phyloP scores from a whole-genome alignment of 768 basidiomycete species.

The Rhodotorula toruloides region DNA sequence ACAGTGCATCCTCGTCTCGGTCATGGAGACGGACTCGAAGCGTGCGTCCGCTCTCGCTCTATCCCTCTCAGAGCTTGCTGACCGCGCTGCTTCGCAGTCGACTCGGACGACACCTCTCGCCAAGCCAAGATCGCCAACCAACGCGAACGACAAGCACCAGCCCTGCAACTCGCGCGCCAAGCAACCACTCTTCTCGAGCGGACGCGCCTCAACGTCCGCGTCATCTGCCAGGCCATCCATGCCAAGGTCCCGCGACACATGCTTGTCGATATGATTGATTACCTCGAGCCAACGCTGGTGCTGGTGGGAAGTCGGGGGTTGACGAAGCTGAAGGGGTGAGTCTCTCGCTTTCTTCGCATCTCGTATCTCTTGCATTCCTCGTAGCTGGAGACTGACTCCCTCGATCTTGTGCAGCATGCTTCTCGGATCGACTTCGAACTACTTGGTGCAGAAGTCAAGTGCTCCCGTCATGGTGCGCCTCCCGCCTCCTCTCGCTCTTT shows the following conservation, averaged over 20 bases:
- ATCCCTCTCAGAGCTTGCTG: background rate
- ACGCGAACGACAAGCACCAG: slow-evolving; percentile 60
- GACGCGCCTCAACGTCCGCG: slow-evolving; percentile 76
- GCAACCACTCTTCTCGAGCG: slow-evolving; percentile 83
- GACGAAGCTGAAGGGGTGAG: slow-evolving; percentile 40
- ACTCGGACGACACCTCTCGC: slow-evolving; percentile 54
- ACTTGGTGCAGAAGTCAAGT: slow-evolving; percentile 38
- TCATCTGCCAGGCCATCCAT: slow-evolving; percentile 92
- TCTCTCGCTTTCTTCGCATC: background rate
- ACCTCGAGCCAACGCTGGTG: slow-evolving; percentile 42
- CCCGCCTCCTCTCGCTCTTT: background rate
- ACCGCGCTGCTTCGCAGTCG: slow-evolving; percentile 23
- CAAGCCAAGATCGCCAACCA: slow-evolving; percentile 60
- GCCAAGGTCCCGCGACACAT: slow-evolving; percentile 58
- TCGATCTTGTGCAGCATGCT: slow-evolving; percentile 29
- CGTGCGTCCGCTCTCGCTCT: slow-evolving; percentile 51
- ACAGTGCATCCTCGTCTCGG: slow-evolving; percentile 68
- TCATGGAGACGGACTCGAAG: slow-evolving; percentile 87
- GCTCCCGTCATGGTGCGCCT: slow-evolving; percentile 31
- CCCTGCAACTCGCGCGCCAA: slow-evolving; percentile 82
- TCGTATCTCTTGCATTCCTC: background rate
- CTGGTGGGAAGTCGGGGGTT: slow-evolving; percentile 42
- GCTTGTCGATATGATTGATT: slow-evolving; percentile 44
- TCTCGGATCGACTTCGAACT: slow-evolving; percentile 40
- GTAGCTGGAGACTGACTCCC: background rate